Evolutionary conservation across 306 rosid genomes (phyloP).

Genomic region (Clitoria ternatea): DNA sequence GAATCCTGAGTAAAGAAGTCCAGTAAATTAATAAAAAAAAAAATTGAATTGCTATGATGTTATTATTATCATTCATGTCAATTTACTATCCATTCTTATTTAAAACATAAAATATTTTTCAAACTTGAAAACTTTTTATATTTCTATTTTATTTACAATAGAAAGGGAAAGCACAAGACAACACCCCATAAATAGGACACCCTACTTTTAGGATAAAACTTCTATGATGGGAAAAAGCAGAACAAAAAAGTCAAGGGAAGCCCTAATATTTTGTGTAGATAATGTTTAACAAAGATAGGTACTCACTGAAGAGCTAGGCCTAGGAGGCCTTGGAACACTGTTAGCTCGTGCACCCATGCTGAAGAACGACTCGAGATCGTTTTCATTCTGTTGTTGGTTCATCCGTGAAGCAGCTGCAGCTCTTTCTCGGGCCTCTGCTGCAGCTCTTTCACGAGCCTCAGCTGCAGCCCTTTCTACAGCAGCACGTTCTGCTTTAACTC

Average conservation of each 20-base stretch:
- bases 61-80: background rate
- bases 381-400: constrained; percentile 71
- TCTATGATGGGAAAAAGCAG: constrained; percentile 1
- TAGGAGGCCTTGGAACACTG: constrained; percentile 93
- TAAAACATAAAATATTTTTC: constrained; percentile 9
- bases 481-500: constrained; percentile 76
- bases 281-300: constrained; percentile 23
- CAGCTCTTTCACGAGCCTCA: constrained; percentile 87
- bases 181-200: background rate
- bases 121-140: background rate
- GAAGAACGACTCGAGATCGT: constrained; percentile 84
- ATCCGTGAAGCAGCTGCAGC: constrained; percentile 81
- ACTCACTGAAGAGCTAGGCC: constrained; percentile 75
- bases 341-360: constrained; percentile 56
- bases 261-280: background rate
- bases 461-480: constrained; percentile 85
- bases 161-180: constrained; percentile 1
- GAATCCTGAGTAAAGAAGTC: constrained; percentile 44
- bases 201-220: background rate
- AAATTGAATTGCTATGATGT: background rate
- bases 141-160: constrained; percentile 2
- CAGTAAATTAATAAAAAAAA: constrained; percentile 1
- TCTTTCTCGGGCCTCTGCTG: constrained; percentile 64
- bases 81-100: background rate
- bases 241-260: background rate